These are phyloP conservation scores for Physaria fendleri DNA, from an alignment of 345 rosid species.

Conservation along the genomic window DNA sequence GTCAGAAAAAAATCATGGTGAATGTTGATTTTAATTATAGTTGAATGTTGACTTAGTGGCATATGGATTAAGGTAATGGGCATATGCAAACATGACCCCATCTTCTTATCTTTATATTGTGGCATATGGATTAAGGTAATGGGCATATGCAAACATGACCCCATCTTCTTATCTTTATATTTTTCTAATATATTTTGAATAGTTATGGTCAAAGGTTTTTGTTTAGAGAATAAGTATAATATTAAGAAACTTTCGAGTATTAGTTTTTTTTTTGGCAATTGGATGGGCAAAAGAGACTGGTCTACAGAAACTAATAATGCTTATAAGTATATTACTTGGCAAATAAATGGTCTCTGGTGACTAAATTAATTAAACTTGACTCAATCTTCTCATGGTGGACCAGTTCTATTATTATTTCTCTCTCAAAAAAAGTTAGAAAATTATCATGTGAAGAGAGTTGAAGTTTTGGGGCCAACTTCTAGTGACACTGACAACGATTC, in stretches of 20 bases:
- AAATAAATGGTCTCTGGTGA: conserved; percentile 10
- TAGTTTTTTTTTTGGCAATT: background rate
- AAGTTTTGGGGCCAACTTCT: conserved; percentile 16
- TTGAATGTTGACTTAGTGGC: conserved; percentile 7
- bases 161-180: background rate
- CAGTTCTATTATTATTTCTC: conserved; percentile 24
- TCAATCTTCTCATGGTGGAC: conserved; percentile 24
- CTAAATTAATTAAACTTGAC: conserved; percentile 26
- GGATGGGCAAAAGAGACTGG: conserved; percentile 14
- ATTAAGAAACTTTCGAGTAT: conserved; percentile 1
- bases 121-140: background rate
- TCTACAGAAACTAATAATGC: background rate
- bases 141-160: conserved; percentile 15
- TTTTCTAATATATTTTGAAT: background rate
- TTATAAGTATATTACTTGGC: background rate
- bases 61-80: background rate
- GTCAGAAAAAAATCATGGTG: background rate
- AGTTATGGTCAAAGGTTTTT: conserved; percentile 19
- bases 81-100: conserved; percentile 18
- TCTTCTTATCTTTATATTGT: background rate
- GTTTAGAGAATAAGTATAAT: background rate
- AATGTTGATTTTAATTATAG: background rate
- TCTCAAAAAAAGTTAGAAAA: conserved; percentile 24
- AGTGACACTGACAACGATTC: conserved; percentile 19
- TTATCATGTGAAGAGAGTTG: conserved; percentile 34